Evolutionary conservation across 352 stramenopile species (phyloP).

Genomic region (Plasmopara viticola): DNA sequence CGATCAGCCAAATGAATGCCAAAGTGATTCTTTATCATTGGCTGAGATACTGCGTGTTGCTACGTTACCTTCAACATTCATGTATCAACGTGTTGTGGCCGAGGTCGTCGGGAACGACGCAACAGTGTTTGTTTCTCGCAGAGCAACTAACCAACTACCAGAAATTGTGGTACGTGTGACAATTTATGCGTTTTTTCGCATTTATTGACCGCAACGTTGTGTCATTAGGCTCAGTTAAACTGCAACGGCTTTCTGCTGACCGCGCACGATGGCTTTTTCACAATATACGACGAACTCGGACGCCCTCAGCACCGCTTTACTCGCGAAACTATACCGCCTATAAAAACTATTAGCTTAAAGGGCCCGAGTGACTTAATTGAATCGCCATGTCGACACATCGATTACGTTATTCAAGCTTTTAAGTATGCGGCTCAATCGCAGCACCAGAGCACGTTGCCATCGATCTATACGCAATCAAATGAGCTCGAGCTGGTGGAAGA

Average conservation of each 20-base stretch:
- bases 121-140: conserved; percentile 29
- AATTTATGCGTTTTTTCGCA: background rate
- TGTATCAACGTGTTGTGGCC: conserved; percentile 37
- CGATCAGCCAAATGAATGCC: background rate
- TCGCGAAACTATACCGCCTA: conserved; percentile 46
- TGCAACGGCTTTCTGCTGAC: conserved; percentile 15
- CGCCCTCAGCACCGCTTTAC: conserved; percentile 47
- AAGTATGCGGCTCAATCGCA: conserved; percentile 4
- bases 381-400: conserved; percentile 28
- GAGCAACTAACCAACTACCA: conserved; percentile 4
- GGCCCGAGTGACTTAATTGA: conserved; percentile 7
- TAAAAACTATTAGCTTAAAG: conserved; percentile 15
- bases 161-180: conserved; percentile 23
- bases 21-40: conserved; percentile 18
- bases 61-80: conserved; percentile 28
- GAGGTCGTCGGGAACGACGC: conserved; percentile 29
- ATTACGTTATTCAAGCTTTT: conserved; percentile 29
- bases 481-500: conserved; percentile 28
- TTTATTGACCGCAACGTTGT: background rate
- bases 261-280: conserved; percentile 39
- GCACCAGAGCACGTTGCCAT: background rate
- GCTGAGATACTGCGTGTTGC: conserved; percentile 38
- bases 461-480: conserved; percentile 1
- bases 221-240: conserved; percentile 16
- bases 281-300: conserved; percentile 30